Evolutionary conservation across 495 filamentous ascomycete genomes (phyloP), one percentile per base, ranked within the genome.

Genomic region (Saxophila tyrrhenica): DNA sequence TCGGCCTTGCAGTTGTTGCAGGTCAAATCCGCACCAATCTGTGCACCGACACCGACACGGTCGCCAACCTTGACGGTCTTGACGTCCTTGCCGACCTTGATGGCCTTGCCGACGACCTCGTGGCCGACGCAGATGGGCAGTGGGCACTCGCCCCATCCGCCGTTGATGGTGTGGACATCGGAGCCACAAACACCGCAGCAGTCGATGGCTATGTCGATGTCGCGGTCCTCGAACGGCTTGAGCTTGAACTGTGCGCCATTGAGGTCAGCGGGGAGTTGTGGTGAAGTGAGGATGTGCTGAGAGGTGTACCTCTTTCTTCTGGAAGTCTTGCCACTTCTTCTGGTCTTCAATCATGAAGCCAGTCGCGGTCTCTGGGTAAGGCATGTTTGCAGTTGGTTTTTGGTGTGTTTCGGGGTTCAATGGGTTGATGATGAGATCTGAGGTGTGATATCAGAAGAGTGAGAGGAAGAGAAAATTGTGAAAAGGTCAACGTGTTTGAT

Each of bases 121-220:
- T 89, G 85, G 56, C 86, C 84, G 19, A 87, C 82, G 58, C 81
- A 86, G 44, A 84, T 70, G 29, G 86, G 82, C 44, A 85, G 77
- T 22, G 76, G 78, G 52, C 77, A 63, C 3, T 72, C 76, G 23
- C 86, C 85, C 86, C 85, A 90, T 38, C 85, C 84, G 81, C 48
- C 76, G 85, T 48, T 86, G 51, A 85, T 80, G 42, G 81, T 87
- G 72, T 91, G 86, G 16, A 88, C 79, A 61, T 90, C 87, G 22
- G 78, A 84, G 10, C 83, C 85, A 67, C 86, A 89, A 11, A 91
- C 82, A 61, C 87, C 86, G 66, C 87, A 92, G 51, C 77, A 77
- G 53, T 83, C 80, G 53, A 85, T 78, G 64, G 79, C 76, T 51
- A 89, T 74, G 58, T 89, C 86, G 54, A 89, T 74, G 61, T 89